Evolutionary conservation across 202 grass and related monocot species (phyloP).

Genomic region (Elaeis oleifera): DNA sequence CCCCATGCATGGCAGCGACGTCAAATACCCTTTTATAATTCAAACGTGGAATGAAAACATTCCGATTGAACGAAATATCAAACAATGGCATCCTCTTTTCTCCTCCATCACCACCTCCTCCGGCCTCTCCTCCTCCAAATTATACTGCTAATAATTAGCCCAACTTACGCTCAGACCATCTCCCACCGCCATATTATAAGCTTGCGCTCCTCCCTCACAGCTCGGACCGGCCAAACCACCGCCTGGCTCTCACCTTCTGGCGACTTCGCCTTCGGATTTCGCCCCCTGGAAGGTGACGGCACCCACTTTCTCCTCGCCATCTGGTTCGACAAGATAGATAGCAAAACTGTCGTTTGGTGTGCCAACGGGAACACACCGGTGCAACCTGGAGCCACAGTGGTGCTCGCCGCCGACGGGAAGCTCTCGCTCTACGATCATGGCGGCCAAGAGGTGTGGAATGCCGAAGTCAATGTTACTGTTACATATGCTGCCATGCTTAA

Average conservation of each 20-base stretch:
- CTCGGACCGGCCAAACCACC: background rate
- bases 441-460: slow-evolving; percentile 30
- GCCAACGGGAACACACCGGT: background rate
- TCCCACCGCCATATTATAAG: background rate
- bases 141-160: too few relatives aligned
- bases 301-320: slow-evolving; percentile 29
- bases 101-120: too few relatives aligned
- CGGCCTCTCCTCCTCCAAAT: too few relatives aligned
- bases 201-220: background rate
- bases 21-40: too few relatives aligned
- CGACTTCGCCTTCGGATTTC: slow-evolving; percentile 34
- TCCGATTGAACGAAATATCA: too few relatives aligned
- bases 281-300: background rate
- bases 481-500: slow-evolving; percentile 38
- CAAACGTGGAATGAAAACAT: too few relatives aligned
- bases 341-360: slow-evolving; percentile 25
- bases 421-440: slow-evolving; percentile 16
- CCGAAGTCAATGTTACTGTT: background rate
- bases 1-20: too few relatives aligned
- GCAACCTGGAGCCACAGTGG: background rate
- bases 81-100: too few relatives aligned
- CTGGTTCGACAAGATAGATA: slow-evolving; percentile 27
- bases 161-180: background rate
- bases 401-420: background rate
- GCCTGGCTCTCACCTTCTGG: slow-evolving; percentile 15